These are phyloP conservation scores for Schizosaccharomyces cryophilus DNA, from an alignment of 805 yeast species.

Conservation along the genomic window DNA sequence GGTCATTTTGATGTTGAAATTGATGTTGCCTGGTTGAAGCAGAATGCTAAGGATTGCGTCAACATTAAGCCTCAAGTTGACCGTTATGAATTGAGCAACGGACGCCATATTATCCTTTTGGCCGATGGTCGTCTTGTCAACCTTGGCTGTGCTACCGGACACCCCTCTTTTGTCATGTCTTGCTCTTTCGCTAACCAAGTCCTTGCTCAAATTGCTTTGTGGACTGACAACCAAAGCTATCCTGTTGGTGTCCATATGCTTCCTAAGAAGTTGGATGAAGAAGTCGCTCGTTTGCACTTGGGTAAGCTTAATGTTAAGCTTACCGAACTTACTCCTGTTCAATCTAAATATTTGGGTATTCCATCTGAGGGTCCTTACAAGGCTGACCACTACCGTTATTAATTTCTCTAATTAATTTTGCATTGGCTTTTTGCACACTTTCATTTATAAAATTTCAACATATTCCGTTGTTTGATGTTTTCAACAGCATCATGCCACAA, in stretches of 20 bases:
- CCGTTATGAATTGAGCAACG: slow-evolving; percentile 71
- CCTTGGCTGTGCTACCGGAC: slow-evolving; percentile 99
- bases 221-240: slow-evolving; percentile 68
- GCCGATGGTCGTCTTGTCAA: slow-evolving; percentile 98
- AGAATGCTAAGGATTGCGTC: slow-evolving; percentile 74
- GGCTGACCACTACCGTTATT: slow-evolving; percentile 95
- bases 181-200: slow-evolving; percentile 99
- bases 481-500: background rate
- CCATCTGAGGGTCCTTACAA: slow-evolving; percentile 91
- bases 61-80: slow-evolving; percentile 98
- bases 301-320: slow-evolving; percentile 80
- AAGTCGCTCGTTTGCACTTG: slow-evolving; percentile 92
- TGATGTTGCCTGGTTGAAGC: slow-evolving; percentile 96
- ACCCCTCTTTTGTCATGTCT: slow-evolving; percentile 95
- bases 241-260: slow-evolving; percentile 78
- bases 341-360: slow-evolving; percentile 83
- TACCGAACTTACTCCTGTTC: slow-evolving; percentile 48
- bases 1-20: slow-evolving; percentile 98
- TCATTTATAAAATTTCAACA: too few relatives aligned
- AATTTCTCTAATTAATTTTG: slow-evolving; percentile 11
- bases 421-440: background rate
- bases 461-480: background rate
- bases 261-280: slow-evolving; percentile 96
- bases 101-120: slow-evolving; percentile 81
- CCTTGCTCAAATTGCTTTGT: slow-evolving; percentile 91